These are phyloP conservation scores for Curvularia sp. DNA, from an alignment of 2,329 filamentous ascomycete species.

Conservation along the genomic window DNA sequence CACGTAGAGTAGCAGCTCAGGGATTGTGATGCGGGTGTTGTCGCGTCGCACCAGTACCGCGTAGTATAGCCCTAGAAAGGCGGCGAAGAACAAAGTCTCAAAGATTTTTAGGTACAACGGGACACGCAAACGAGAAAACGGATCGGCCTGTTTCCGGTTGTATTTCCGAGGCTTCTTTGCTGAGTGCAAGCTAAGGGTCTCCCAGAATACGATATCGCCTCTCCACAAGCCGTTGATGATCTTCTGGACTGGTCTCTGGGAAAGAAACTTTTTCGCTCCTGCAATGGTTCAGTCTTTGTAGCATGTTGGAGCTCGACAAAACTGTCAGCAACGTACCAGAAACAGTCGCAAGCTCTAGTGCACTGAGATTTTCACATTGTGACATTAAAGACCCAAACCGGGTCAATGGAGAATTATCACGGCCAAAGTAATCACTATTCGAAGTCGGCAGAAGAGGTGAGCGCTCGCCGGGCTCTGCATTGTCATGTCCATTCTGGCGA, in stretches of 20 bases:
- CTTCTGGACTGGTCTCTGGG: conserved; percentile 80
- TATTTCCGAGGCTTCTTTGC: conserved; percentile 80
- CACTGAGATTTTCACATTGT: conserved; percentile 80
- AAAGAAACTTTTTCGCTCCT: conserved; percentile 79
- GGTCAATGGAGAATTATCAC: conserved; percentile 40
- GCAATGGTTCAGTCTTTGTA: neutral
- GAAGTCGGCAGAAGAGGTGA: conserved; percentile 37
- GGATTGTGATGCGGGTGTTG: conserved; percentile 67
- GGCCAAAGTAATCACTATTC: conserved; percentile 35
- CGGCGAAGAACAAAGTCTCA: conserved; percentile 80
- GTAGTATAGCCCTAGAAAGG: conserved; percentile 83
- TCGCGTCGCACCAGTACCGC: conserved; percentile 80
- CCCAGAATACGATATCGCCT: conserved; percentile 88
- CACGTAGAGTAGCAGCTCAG: conserved; percentile 78
- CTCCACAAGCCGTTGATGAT: conserved; percentile 83
- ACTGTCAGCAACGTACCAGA: conserved; percentile 56
- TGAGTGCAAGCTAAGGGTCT: conserved; percentile 74
- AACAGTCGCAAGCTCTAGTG: conserved; percentile 84
- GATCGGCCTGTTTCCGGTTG: conserved; percentile 58
- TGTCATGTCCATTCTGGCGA: conserved; percentile 23
- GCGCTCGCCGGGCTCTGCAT: conserved; percentile 27
- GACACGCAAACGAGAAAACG: conserved; percentile 73
- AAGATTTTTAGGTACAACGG: conserved; percentile 86
- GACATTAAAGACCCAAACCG: conserved; percentile 69
- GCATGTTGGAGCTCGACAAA: neutral